Evolutionary conservation across 768 basidiomycete genomes (phyloP).

Genomic region (Heimioporus sp.): DNA sequence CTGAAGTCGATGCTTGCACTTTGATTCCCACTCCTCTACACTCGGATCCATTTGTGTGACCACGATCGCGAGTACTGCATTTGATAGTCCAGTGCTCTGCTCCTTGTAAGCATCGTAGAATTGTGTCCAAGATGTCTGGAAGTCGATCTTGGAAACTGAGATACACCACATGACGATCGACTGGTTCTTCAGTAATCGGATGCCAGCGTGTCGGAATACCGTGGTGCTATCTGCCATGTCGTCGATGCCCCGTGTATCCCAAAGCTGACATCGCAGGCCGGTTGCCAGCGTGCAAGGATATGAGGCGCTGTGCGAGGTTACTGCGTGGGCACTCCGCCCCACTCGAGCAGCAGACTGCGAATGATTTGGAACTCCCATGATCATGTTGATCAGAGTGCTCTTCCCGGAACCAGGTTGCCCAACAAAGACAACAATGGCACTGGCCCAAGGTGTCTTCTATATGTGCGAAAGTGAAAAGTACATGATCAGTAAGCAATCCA

Average conservation of each 20-base stretch:
- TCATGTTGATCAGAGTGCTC: background rate
- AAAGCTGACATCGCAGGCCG: background rate
- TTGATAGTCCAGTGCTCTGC: background rate
- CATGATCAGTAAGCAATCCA: no score
- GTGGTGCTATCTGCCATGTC: background rate
- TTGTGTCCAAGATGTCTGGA: background rate
- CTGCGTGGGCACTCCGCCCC: background rate
- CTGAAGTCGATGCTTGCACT: background rate
- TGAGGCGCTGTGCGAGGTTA: background rate
- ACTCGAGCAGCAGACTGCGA: background rate
- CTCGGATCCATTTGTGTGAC: background rate
- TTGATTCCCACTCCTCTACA: background rate
- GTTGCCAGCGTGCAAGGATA: background rate
- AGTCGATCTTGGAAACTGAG: background rate
- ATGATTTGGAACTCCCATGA: background rate
- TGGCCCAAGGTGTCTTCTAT: background rate
- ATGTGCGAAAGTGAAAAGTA: no score
- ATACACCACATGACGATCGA: background rate
- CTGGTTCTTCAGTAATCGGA: background rate
- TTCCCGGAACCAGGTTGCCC: background rate
- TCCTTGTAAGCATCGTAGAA: background rate
- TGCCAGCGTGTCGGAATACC: background rate
- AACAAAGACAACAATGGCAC: background rate
- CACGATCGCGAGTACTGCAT: background rate
- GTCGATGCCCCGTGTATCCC: background rate